Base-by-base conservation (phyloP, 805 yeast genomes). In the Candida piceae region DNA sequence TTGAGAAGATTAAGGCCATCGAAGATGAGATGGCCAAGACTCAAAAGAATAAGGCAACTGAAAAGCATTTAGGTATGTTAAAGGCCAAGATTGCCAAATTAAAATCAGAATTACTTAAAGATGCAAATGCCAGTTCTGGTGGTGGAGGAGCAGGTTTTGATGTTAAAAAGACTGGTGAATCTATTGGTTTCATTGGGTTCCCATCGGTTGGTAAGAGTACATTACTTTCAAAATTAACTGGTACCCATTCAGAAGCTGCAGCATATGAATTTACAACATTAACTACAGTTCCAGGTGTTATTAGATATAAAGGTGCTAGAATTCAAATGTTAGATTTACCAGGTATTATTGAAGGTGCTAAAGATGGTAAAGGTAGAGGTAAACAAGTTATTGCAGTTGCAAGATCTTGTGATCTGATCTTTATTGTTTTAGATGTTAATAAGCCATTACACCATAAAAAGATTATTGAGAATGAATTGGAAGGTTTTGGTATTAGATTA, bases 11-110 rank as follows among this genome's bases (percentile, higher is more conserved):
- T 57, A 80, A 84, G 67, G 80, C 82, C 67, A 84, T 89, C 70
- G 97, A 90, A 65, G 93, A 84, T 66, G 98, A 90, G 72, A 90
- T 90, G 98, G 89, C 97, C 67, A 74, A 74, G 55, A 93, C 99
- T 55, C 99, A 93, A 61, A 93, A 90, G 68, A 93, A 93, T 68
- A 93, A 93, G 78, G 95, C 94, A 58, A 93, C 99, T 3, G 86
- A 93, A 48, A 90, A 84, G 68, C 99, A 93, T 71, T 69, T 93
- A 72, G 98, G 99, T 57, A 96, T 88, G 67, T 71, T 93, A 47
- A 93, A 94, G 64, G 98, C 98, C 38, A 93, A 93, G 57, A 68
- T 93, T 39, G 98, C 99, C 37, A 89, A 90, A 58, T 72, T 93
- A 51, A 85, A 95, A 69, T 78, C 97, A 58, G 99, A 93, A 58